Conservation (phyloP, 2,329 filamentous ascomycete genomes). For the Beauveria bassiana region DNA sequence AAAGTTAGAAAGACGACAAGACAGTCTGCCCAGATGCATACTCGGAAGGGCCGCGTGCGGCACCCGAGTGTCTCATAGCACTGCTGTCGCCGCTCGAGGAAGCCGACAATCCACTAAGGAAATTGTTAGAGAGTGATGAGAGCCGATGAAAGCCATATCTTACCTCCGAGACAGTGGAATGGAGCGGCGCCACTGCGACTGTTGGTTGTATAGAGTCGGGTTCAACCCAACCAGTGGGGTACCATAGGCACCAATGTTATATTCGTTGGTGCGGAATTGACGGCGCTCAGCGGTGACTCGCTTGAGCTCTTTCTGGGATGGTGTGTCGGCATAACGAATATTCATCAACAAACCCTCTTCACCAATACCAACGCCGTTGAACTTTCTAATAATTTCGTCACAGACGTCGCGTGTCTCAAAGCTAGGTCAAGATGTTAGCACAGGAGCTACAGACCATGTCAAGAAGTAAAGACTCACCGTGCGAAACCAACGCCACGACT, state of each 20-base stretch:
- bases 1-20: constrained; percentile 26
- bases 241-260: constrained; percentile 68
- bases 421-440: constrained; percentile 39
- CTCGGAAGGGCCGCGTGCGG: constrained; percentile 28
- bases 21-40: constrained; percentile 24
- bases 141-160: constrained; percentile 9
- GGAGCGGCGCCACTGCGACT: constrained; percentile 30
- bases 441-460: neutral
- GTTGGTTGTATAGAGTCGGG: constrained; percentile 28
- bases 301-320: constrained; percentile 94
- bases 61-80: constrained; percentile 22
- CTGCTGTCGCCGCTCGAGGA: constrained; percentile 23
- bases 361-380: constrained; percentile 70
- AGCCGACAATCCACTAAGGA: constrained; percentile 19
- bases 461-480: constrained; percentile 51
- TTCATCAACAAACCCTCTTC: constrained; percentile 79
- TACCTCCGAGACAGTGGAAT: constrained; percentile 25
- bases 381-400: constrained; percentile 79
- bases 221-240: constrained; percentile 52
- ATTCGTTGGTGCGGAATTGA: constrained; percentile 93
- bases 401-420: constrained; percentile 87
- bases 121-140: neutral
- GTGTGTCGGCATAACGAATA: constrained; percentile 94
- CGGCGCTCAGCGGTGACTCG: constrained; percentile 90
- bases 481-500: constrained; percentile 97